These are phyloP conservation scores for Drosera capensis DNA, from an alignment of 148 eudicot species.

Conservation along the genomic window DNA sequence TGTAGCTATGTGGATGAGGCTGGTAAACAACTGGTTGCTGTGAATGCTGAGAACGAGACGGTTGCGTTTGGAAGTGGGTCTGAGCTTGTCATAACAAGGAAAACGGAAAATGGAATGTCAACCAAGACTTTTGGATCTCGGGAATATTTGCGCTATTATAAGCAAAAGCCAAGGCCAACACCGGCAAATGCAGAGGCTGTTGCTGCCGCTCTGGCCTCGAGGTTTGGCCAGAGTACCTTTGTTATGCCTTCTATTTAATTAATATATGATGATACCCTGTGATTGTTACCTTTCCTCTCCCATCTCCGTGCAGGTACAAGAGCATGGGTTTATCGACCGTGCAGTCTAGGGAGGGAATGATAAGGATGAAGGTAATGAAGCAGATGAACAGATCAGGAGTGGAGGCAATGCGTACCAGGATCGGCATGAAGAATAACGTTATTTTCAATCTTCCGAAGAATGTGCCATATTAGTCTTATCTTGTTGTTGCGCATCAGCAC, in stretches of 20 bases:
- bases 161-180: conserved; percentile 84
- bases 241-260: background rate
- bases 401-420: conserved; percentile 63
- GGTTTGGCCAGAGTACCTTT: conserved; percentile 21
- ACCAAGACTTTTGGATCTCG: conserved; percentile 77
- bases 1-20: conserved; percentile 56
- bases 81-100: conserved; percentile 64
- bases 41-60: conserved; percentile 20
- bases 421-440: conserved; percentile 90
- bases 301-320: conserved; percentile 38
- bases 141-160: conserved; percentile 80
- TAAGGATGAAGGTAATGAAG: conserved; percentile 86
- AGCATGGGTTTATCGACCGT: conserved; percentile 90
- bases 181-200: conserved; percentile 36
- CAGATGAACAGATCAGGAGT: conserved; percentile 61
- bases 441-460: conserved; percentile 85
- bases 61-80: conserved; percentile 74
- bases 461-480: conserved; percentile 37
- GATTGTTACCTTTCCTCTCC: background rate
- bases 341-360: conserved; percentile 59
- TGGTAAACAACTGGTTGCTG: conserved; percentile 66
- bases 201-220: conserved; percentile 59
- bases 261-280: background rate
- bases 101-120: conserved; percentile 25
- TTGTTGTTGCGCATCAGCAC: background rate